Base-by-base conservation (phyloP, 805 yeast genomes). In the Candida bentonensis region DNA sequence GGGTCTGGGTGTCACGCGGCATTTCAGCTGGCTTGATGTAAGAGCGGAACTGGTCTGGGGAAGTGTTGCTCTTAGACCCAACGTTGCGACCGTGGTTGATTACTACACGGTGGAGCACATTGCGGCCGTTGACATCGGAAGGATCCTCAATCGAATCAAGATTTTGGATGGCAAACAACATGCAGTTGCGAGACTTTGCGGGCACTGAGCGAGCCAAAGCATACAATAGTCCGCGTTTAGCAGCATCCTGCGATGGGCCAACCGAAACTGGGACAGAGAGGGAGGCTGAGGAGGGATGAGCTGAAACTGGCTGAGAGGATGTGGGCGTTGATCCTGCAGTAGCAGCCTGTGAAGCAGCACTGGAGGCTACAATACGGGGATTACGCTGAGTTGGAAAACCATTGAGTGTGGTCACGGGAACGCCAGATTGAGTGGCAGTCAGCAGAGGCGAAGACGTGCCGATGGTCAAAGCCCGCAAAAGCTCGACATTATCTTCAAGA, bases 71-170 rank as follows among this genome's bases (percentile, higher is more conserved):
- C 20, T 30, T 30, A 11, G 36, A 30, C 7, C 36, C 36, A 2
- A 44, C 22, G 5, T 53, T 42, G 11, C 85, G 78, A 3, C 95
- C 95, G 46, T 82, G 69, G 5, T 82, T 73, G 45, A 88, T 78
- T 21, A 88, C 77, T 54, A 79, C 82, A 51, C 84, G 85, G 59
- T 88, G 97, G 54, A 88, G 73, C 54, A 88, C 79, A 57, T 83
- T 88, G 51, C 96, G 71, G 15, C 84, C 84, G 45, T 81, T 78
- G 39, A 88, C 76, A 54, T 87, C 96, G 4, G 76, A 64, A 0
- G 78, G 68, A 52, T 84, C 92, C 40, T 72, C 66, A 21, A 79
- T 59, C 11, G 70, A 67, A 5, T 74, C 74, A 36, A 78, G 68
- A 15, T 66, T 63, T 22, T 64, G 68, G 43, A 81, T 63, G 28